Conservation (phyloP, 257 asterid genomes). For the Fraxinus americana region DNA sequence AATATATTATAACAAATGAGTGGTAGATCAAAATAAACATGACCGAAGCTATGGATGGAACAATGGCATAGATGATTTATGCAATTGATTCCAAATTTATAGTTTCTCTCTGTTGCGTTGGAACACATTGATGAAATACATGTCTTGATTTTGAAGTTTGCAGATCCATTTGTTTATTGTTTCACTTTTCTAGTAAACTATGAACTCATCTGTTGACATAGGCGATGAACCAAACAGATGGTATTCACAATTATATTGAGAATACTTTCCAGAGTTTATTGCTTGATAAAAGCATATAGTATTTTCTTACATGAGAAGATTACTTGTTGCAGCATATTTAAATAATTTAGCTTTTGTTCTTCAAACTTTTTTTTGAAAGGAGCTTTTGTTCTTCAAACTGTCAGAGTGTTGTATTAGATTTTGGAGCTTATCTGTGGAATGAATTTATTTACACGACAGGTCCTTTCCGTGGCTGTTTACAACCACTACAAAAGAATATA, state of each 20-base stretch:
- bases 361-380: too few relatives aligned
- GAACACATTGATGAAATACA: background rate
- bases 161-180: constrained; percentile 4
- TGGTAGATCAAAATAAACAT: background rate
- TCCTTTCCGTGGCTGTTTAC: constrained; percentile 92
- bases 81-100: background rate
- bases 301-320: background rate
- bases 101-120: background rate
- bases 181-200: background rate
- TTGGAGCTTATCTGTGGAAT: constrained; percentile 18
- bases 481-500: constrained; percentile 87
- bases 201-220: background rate
- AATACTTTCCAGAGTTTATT: background rate
- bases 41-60: background rate
- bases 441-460: constrained; percentile 50
- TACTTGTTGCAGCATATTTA: constrained; percentile 1
- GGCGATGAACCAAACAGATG: background rate
- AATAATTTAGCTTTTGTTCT: background rate
- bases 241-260: background rate
- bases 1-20: background rate
- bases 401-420: constrained; percentile 5
- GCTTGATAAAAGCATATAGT: constrained; percentile 20
- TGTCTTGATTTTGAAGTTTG: background rate
- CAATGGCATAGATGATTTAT: background rate
- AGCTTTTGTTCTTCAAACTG: background rate